Conservation (phyloP, 1,284 basidiomycete genomes). For the Xerocomus amazonicus region DNA sequence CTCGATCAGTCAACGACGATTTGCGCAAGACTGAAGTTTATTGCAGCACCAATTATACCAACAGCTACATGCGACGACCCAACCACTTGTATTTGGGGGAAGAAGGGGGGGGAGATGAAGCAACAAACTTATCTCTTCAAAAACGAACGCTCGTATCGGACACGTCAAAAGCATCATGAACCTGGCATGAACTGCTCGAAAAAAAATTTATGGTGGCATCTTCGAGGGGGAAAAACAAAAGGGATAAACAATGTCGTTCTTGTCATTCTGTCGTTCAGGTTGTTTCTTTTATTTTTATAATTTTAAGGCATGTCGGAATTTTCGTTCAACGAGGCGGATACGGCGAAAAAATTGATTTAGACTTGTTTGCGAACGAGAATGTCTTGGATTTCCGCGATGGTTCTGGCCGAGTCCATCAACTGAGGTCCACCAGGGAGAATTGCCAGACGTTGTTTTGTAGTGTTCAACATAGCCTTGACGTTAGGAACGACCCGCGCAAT, state of each 20-base stretch:
- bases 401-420: slow-evolving; percentile 61
- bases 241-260: slow-evolving; percentile 6
- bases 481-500: slow-evolving; percentile 73
- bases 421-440: slow-evolving; percentile 70
- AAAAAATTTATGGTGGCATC: neutral
- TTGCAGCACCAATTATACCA: slow-evolving; percentile 15
- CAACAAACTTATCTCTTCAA: slow-evolving; percentile 3
- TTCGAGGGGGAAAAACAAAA: neutral
- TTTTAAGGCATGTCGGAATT: neutral
- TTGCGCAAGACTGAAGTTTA: neutral
- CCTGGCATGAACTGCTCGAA: slow-evolving; percentile 24
- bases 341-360: slow-evolving; percentile 4
- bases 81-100: slow-evolving; percentile 2
- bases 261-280: neutral
- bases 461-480: slow-evolving; percentile 69
- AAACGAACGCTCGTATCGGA: slow-evolving; percentile 13
- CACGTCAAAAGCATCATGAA: slow-evolving; percentile 24
- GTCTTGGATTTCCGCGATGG: slow-evolving; percentile 71
- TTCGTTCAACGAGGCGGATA: slow-evolving; percentile 3
- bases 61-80: slow-evolving; percentile 24
- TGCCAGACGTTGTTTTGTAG: slow-evolving; percentile 70
- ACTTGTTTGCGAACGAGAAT: slow-evolving; percentile 59
- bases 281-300: slow-evolving; percentile 2
- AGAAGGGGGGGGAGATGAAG: slow-evolving; percentile 10
- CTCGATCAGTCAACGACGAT: neutral